These are phyloP conservation scores for Melianthus villosus DNA, from an alignment of 441 rosid genomes.

Conservation along the genomic window DNA sequence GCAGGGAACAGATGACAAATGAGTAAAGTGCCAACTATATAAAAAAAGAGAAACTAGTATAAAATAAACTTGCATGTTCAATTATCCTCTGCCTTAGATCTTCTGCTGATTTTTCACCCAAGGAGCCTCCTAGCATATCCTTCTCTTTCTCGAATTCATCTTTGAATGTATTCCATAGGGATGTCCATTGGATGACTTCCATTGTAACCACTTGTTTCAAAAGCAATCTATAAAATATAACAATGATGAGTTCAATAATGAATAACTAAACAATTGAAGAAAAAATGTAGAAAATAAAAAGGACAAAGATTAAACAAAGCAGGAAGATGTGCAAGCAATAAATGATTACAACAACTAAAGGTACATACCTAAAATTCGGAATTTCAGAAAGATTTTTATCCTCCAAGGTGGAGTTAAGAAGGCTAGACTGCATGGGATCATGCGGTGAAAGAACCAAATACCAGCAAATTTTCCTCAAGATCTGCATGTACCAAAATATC, in stretches of 20 bases:
- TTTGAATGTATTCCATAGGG: conserved; percentile 69
- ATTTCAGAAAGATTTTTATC: conserved; percentile 1
- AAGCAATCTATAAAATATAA: conserved; percentile 33
- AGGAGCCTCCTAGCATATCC: conserved; percentile 71
- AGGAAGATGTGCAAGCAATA: conserved; percentile 1
- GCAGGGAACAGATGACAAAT: neutral
- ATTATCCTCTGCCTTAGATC: conserved; percentile 81
- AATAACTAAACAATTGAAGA: neutral
- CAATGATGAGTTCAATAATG: neutral
- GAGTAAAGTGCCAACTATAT: neutral
- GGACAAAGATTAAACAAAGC: conserved; percentile 8
- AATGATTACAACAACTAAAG: neutral
- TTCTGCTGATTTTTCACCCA: conserved; percentile 86
- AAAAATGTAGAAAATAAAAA: neutral
- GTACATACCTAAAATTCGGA: conserved; percentile 60
- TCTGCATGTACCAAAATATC: conserved; percentile 20
- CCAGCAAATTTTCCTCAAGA: conserved; percentile 29
- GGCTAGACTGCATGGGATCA: conserved; percentile 4
- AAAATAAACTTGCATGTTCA: conserved; percentile 49
- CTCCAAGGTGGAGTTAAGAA: conserved; percentile 2
- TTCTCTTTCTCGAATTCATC: conserved; percentile 83
- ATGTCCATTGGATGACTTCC: conserved; percentile 95
- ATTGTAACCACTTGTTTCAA: conserved; percentile 82
- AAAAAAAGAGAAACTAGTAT: neutral
- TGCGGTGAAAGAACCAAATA: conserved; percentile 3